These are phyloP conservation scores for Apophysomyces trapeziformis DNA, from an alignment of 371 early-diverging fungal species.

Conservation along the genomic window DNA sequence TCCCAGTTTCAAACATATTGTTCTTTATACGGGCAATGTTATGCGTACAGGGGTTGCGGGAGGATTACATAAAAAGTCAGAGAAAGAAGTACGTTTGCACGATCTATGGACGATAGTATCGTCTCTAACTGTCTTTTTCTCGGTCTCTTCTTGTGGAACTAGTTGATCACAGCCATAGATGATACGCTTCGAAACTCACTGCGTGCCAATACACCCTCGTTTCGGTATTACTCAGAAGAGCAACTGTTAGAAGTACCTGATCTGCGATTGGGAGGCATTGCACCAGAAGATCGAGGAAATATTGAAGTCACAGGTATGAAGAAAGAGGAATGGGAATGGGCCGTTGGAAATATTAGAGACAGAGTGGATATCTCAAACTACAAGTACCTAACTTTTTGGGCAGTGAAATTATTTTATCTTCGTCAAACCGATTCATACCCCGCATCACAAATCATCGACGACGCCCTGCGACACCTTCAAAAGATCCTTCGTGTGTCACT, in stretches of 20 bases:
- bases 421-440: slow-evolving; percentile 23
- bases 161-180: slow-evolving; percentile 57
- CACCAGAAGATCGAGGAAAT: slow-evolving; percentile 48
- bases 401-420: slow-evolving; percentile 57
- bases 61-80: slow-evolving; percentile 47
- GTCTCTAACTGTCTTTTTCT: neutral
- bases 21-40: slow-evolving; percentile 59
- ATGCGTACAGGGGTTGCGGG: slow-evolving; percentile 54
- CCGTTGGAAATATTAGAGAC: neutral
- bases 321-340: neutral
- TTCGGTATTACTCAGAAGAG: slow-evolving; percentile 29
- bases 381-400: neutral
- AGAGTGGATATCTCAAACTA: neutral
- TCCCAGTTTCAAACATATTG: slow-evolving; percentile 44
- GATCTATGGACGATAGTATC: neutral
- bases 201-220: slow-evolving; percentile 28
- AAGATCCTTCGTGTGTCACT: slow-evolving; percentile 39
- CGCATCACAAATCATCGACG: slow-evolving; percentile 29
- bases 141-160: neutral
- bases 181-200: slow-evolving; percentile 54
- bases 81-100: slow-evolving; percentile 49
- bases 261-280: slow-evolving; percentile 43
- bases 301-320: slow-evolving; percentile 60
- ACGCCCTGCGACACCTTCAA: slow-evolving; percentile 43
- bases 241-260: slow-evolving; percentile 46